Base-by-base conservation (phyloP, 768 basidiomycete genomes). In the Leucogyrophana mollusca region DNA sequence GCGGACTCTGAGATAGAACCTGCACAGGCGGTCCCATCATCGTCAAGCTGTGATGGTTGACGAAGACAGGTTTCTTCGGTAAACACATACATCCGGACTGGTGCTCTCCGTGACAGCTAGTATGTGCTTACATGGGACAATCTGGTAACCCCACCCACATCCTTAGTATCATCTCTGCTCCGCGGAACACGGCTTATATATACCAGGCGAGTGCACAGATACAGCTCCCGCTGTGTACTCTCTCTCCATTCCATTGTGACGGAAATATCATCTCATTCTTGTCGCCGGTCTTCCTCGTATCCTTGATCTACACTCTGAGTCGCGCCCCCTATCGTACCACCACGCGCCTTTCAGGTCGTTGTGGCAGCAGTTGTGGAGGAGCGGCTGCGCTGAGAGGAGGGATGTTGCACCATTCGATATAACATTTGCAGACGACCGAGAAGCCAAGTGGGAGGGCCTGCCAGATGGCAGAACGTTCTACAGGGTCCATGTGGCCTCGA, bases 321-420 rank as follows among this genome's bases (percentile, higher is more conserved):
- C 69, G 16, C 71, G 75, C 32, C 52, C 56, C 4, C 54, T 79
- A 22, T 69, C 74, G 1, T 75, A 61, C 50, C 55, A 56, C n/a
- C 65, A 76, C 18, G 56, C 62, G 5, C 68, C 72, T 1, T 51
- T 72, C 36, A 0, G 38, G 9, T 44, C 56, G 1, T 60, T 76
- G 16, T 35, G 74, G 20, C 54, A 56, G 16, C 69, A 74, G 24
- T 55, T 79, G 9, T 69, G 72, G 67, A 66, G 59, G 45, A 77
- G 73, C 46, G 73, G 76, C 13, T 79, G 77, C 77, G 74, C 74
- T 0, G 71, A 70, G 47, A 68, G 73, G 27, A 54, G 60, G 9
- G 78, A 80, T 50, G 71, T 70, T 2, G 61, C 71, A 7, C 73
- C 76, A 0, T 77, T 66, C 44, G 77, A 79, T 45, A 65, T 67